phyloP scores from a whole-genome alignment of 2,329 filamentous ascomycete species.

The Hymenoscyphus occultus region DNA sequence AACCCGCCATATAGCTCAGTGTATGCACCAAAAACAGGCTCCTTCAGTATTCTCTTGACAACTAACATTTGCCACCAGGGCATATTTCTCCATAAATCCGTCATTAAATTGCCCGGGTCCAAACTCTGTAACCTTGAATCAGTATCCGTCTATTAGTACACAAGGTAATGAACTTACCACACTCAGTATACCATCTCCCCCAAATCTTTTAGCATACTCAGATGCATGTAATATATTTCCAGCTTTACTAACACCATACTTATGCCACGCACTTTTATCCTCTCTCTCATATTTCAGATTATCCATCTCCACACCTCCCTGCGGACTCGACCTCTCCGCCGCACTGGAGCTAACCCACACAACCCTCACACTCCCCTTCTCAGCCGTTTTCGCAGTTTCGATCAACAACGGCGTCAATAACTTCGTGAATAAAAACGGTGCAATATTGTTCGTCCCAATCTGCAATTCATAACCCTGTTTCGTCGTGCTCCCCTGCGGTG shows the following conservation, averaged over 20 bases:
- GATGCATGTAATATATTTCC: constrained; percentile 29
- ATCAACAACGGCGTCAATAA: constrained; percentile 38
- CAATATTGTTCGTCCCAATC: constrained; percentile 40
- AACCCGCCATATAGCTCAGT: constrained; percentile 34
- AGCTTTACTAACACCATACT: constrained; percentile 32
- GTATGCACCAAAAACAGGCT: constrained; percentile 32
- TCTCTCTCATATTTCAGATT: constrained; percentile 29
- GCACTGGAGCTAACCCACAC: constrained; percentile 37
- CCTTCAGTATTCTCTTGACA: constrained; percentile 20
- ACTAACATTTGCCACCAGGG: constrained; percentile 17
- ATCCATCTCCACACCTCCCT: constrained; percentile 26
- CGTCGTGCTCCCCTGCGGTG: constrained; percentile 36
- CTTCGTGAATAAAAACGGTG: constrained; percentile 40
- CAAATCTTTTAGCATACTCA: constrained; percentile 29
- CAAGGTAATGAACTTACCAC: constrained; percentile 20
- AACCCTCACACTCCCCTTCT: constrained; percentile 34
- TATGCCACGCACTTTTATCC: constrained; percentile 19
- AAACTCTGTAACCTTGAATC: constrained; percentile 22
- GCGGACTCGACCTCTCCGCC: constrained; percentile 24
- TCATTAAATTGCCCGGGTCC: constrained; percentile 34
- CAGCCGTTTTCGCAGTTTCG: constrained; percentile 31
- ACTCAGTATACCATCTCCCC: constrained; percentile 29
- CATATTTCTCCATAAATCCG: constrained; percentile 23
- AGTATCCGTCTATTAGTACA: background rate
- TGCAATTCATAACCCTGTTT: constrained; percentile 39